phyloP scores from a whole-genome alignment of 2,329 filamentous ascomycete species.

The Scorias spongiosa region DNA sequence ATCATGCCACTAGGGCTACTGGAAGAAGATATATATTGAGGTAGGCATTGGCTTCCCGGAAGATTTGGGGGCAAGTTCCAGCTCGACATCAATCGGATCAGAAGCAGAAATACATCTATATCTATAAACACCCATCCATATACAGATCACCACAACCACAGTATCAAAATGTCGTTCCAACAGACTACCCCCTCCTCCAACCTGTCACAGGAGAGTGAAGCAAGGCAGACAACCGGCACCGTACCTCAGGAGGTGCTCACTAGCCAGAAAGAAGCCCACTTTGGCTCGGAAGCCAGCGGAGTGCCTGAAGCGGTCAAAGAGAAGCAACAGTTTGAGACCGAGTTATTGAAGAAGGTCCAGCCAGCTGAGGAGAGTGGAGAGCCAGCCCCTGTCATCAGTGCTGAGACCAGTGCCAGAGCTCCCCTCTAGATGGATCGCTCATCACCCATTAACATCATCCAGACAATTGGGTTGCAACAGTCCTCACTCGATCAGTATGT shows the following conservation, averaged over 20 bases:
- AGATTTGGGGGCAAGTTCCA: too few relatives aligned
- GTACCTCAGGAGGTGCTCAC: conserved; percentile 16
- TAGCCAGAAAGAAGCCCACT: conserved; percentile 17
- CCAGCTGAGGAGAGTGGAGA: conserved; percentile 27
- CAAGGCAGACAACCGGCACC: conserved; percentile 11
- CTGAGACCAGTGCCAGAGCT: conserved; percentile 22
- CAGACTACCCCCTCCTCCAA: neutral
- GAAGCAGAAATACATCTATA: too few relatives aligned
- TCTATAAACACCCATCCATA: too few relatives aligned
- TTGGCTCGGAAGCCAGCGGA: conserved; percentile 55
- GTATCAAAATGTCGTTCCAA: too few relatives aligned
- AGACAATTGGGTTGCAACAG: too few relatives aligned
- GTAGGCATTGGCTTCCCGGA: too few relatives aligned
- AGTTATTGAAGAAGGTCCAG: conserved; percentile 49
- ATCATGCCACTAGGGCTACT: too few relatives aligned
- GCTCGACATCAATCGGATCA: too few relatives aligned
- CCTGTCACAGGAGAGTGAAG: conserved; percentile 6
- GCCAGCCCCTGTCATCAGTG: conserved; percentile 27
- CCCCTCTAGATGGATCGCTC: conserved; percentile 5
- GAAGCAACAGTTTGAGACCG: conserved; percentile 58
- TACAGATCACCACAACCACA: too few relatives aligned
- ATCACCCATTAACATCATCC: too few relatives aligned
- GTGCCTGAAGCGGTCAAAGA: conserved; percentile 55
- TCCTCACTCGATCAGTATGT: too few relatives aligned
- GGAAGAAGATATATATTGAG: too few relatives aligned